Evolutionary conservation across 2,329 filamentous ascomycete genomes (phyloP).

Genomic region (Polytolypa hystricis): DNA sequence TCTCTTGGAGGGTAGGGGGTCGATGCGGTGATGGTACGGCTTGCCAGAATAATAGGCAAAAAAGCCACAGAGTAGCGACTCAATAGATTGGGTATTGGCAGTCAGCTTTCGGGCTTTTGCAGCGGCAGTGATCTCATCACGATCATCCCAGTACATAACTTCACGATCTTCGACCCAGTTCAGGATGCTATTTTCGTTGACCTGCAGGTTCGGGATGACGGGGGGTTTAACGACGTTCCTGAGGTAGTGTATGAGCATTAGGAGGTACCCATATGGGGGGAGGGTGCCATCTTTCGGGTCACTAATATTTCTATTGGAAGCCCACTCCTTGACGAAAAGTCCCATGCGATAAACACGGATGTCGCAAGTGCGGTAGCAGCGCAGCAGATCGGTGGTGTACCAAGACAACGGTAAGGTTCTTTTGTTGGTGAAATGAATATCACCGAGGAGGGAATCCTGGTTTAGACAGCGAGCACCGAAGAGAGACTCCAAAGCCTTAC

Average conservation of each 20-base stretch:
- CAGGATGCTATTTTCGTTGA: conserved; percentile 27
- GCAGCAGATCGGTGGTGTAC: conserved; percentile 71
- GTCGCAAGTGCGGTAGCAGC: conserved; percentile 74
- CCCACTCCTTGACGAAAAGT: conserved; percentile 84
- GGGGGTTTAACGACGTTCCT: conserved; percentile 72
- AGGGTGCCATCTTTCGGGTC: conserved; percentile 76
- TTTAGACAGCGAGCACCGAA: too few species aligned
- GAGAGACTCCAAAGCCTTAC: too few species aligned
- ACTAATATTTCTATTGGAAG: conserved; percentile 75
- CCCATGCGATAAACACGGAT: conserved; percentile 65
- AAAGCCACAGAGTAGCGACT: conserved; percentile 66
- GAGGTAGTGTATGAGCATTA: conserved; percentile 87
- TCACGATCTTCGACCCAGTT: conserved; percentile 51
- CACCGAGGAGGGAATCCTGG: conserved; percentile 64
- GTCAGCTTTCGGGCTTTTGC: conserved; percentile 51
- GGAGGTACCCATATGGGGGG: conserved; percentile 79
- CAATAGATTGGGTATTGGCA: conserved; percentile 58
- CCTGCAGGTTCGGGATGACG: conserved; percentile 64
- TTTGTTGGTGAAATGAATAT: conserved; percentile 76
- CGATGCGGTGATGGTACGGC: not conserved
- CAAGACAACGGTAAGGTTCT: conserved; percentile 70
- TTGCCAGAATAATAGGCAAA: conserved; percentile 67
- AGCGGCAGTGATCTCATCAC: conserved; percentile 54
- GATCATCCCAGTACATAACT: conserved; percentile 68
- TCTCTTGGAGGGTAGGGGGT: not conserved